Base-by-base conservation (phyloP, 768 basidiomycete genomes). In the Hortiboletus flavorubellus region DNA sequence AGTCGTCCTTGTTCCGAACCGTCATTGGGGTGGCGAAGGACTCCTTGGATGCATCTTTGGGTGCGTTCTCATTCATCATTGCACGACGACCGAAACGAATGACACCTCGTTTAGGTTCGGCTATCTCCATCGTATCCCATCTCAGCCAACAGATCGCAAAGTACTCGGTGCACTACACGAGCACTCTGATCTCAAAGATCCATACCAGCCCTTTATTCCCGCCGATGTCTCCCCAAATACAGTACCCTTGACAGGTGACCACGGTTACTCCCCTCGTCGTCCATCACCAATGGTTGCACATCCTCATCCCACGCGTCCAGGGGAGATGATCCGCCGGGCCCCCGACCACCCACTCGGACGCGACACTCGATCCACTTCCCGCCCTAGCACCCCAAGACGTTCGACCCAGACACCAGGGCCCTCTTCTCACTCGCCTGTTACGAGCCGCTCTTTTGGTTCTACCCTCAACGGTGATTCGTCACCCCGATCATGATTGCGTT, bases 11-110 rank as follows among this genome's bases (percentile, higher is more conserved):
- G 92, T 98, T 48, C 96, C 97, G 10, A 98, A 98, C 71, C 80
- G 94, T 46, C 91, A 96, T 61, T 98, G 96, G 95, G 96, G 96
- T 43, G 96, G 96, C 7, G 95, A 95, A 68, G 95, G 96, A 0
- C 78, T 98, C 29, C 77, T 98, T 12, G 96, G 96, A 40, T 98
- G 95, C 64, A 89, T 98, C 30, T 97, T 98, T 44, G 96, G 96
- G 87, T 96, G 69, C 55, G 86, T 77, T 41, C 53, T 33, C 26
- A 41, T 42, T 31, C 43, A 16, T 29, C 48, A 16, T 35, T 1
- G 45, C 53, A 34, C 37, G 39, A 38, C 33, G 40, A 15, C 31
- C 29, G 49, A 42, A 30, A 51, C 40, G 40, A 58, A 45, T 35
- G 46, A 55, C 33, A 60, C 40, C 47, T 40, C 46, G 44, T 40